Evolutionary conservation across 768 basidiomycete genomes (phyloP), one percentile per base, ranked within the genome.

Genomic region (Hydnomerulius pinastri): DNA sequence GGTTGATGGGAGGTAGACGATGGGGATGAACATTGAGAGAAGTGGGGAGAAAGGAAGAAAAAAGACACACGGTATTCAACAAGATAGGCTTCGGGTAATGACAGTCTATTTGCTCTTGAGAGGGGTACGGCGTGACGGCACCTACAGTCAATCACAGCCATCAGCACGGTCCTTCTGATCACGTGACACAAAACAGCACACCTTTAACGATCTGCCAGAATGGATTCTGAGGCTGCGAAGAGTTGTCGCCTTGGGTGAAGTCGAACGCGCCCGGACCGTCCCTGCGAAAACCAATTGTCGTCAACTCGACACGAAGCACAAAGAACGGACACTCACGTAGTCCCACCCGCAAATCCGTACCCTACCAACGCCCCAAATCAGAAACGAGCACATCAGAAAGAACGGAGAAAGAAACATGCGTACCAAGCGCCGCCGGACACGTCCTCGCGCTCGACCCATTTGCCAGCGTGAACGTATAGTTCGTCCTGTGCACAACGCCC

Each of bases 201-300:
- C 79, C 81, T 71, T 90, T 92, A 43, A 91, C 86, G 25, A 89
- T 59, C 55, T 90, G 77, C 87, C 89, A 90, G 64, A 91, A 87
- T 4, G 86, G 85, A 64, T 91, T 90, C 80, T 80, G 83, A 7
- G 79, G 67, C 13, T 63, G 62, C 3, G 83, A 80, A 18, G 79
- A 76, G 62, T 90, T 88, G 56, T 79, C 74, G 4, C 89, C 87
- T 71, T 90, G 89, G 27, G 83, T 68, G 56, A 90, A 92, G 65
- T 90, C 86, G 53, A 90, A 83, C 1, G 81, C 80, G 17, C 90
- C 90, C 3, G 90, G 88, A 0, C 90, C 88, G 66, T 91, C 89
- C n/a, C 83, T 85, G 55, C 29, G 40, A 20, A n/a, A 17, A 39
- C 51, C 30, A 7, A 15, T 17, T 36, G 12, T 27, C 7, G n/a